Evolutionary conservation across 2,329 filamentous ascomycete genomes (phyloP).

Genomic region (Fusarium napiforme): DNA sequence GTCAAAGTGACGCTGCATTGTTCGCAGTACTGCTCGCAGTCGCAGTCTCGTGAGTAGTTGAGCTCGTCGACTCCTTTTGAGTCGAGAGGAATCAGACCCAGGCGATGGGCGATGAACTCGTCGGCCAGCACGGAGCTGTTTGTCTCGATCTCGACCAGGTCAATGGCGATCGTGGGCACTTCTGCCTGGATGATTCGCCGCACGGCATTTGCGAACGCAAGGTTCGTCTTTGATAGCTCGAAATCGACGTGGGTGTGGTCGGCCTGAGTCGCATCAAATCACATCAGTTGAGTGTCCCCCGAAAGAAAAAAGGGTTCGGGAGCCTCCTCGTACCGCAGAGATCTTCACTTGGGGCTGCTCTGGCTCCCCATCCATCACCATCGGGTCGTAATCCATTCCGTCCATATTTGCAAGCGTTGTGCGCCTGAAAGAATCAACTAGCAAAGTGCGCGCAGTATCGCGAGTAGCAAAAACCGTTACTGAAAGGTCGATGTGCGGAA

Average conservation of each 20-base stretch:
- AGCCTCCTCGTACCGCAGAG: constrained; percentile 60
- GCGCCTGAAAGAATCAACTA: constrained; percentile 16
- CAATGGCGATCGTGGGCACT: constrained; percentile 93
- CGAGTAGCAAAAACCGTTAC: background rate
- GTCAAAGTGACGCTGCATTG: constrained; percentile 87
- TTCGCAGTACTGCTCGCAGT: constrained; percentile 95
- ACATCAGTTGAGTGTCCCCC: constrained; percentile 30
- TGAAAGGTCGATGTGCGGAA: background rate
- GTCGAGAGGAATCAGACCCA: constrained; percentile 89
- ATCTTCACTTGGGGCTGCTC: constrained; percentile 69
- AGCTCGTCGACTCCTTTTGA: constrained; percentile 85
- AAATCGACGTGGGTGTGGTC: constrained; percentile 88
- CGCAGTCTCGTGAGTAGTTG: constrained; percentile 91
- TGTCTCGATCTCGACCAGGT: constrained; percentile 89
- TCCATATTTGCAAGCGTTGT: constrained; percentile 49
- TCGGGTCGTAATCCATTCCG: constrained; percentile 69
- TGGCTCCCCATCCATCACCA: constrained; percentile 69
- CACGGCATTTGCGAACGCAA: constrained; percentile 91
- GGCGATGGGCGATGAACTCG: constrained; percentile 92
- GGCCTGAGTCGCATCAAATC: constrained; percentile 64
- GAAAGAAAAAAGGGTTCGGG: constrained; percentile 4
- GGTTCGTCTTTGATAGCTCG: constrained; percentile 87
- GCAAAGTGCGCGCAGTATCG: constrained; percentile 4
- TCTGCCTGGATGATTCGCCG: constrained; percentile 93
- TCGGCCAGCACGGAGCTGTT: constrained; percentile 98